Percentiles rank a stretch among this genome's conserved stretches.
phyloP scores from a whole-genome alignment of 768 basidiomycete species.

The Sistotremastrum suecicum region DNA sequence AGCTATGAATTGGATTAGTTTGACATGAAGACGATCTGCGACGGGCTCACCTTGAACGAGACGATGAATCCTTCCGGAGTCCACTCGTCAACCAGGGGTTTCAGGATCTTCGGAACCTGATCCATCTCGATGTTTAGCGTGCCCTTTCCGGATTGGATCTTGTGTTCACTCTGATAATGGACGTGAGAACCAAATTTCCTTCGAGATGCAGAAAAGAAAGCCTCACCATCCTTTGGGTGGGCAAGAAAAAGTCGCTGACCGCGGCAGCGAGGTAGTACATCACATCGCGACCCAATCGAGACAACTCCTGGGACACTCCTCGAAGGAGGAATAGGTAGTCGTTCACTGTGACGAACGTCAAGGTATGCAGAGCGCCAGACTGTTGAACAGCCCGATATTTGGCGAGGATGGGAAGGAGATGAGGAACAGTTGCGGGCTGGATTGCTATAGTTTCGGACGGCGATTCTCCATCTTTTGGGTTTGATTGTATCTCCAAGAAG shows the following conservation, averaged over 20 bases:
- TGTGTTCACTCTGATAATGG: constrained; percentile 75
- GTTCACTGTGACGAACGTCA: constrained; percentile 89
- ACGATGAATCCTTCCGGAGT: constrained; percentile 81
- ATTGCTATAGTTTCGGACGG: constrained; percentile 8
- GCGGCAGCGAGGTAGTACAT: constrained; percentile 98
- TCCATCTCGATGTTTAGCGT: constrained; percentile 95
- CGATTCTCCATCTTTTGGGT: constrained; percentile 20
- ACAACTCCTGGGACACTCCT: constrained; percentile 68
- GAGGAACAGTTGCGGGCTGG: constrained; percentile 13
- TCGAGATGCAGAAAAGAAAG: not conserved
- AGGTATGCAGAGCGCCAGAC: constrained; percentile 61
- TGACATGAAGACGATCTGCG: not conserved
- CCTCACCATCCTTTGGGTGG: constrained; percentile 76
- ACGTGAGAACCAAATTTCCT: not conserved
- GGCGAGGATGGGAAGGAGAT: constrained; percentile 58
- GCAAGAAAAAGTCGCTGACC: constrained; percentile 96
- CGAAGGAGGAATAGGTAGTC: constrained; percentile 91
- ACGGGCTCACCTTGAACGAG: constrained; percentile 74
- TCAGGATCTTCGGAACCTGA: constrained; percentile 92
- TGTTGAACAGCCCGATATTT: constrained; percentile 71
- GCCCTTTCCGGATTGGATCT: constrained; percentile 95
- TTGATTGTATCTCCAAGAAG: constrained; percentile 56
- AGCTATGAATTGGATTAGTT: constrained; percentile 35
- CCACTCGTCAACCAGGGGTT: constrained; percentile 92
- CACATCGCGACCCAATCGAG: constrained; percentile 47